Evolutionary conservation across 2,329 filamentous ascomycete species (phyloP).

Genomic region (Apiospora saccharicola): DNA sequence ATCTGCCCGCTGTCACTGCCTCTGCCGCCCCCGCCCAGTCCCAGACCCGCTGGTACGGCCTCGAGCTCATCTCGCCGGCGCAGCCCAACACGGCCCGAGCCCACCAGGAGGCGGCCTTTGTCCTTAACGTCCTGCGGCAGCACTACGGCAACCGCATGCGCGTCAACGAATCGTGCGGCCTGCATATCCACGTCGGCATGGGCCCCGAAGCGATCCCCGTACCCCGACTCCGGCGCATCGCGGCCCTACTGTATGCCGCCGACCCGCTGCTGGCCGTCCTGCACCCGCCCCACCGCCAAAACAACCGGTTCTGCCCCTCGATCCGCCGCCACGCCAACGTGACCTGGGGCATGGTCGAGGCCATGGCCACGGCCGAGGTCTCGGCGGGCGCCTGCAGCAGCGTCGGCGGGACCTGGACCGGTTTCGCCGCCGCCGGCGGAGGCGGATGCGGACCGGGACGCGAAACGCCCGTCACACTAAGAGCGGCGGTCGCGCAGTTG

Average conservation of each 20-base stretch:
- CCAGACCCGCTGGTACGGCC: not conserved
- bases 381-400: not conserved
- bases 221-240: not conserved
- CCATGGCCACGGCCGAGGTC: not conserved
- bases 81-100: not conserved
- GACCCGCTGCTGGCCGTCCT: conserved; percentile 1
- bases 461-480: not conserved
- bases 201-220: not conserved
- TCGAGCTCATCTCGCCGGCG: conserved; percentile 8
- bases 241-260: not conserved
- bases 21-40: too few species aligned
- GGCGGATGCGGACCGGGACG: not conserved
- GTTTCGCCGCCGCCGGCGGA: not conserved
- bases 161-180: not conserved
- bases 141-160: not conserved
- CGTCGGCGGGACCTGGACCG: not conserved
- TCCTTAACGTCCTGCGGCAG: not conserved
- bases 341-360: conserved; percentile 8
- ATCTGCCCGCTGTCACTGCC: not conserved
- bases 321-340: not conserved
- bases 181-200: conserved; percentile 16
- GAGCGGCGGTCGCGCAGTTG: not conserved
- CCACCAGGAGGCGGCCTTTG: not conserved
- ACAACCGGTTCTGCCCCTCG: not conserved
- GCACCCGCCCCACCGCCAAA: not conserved